phyloP scores from a whole-genome alignment of 371 early-diverging fungal species.

The Mucor velutinosus region DNA sequence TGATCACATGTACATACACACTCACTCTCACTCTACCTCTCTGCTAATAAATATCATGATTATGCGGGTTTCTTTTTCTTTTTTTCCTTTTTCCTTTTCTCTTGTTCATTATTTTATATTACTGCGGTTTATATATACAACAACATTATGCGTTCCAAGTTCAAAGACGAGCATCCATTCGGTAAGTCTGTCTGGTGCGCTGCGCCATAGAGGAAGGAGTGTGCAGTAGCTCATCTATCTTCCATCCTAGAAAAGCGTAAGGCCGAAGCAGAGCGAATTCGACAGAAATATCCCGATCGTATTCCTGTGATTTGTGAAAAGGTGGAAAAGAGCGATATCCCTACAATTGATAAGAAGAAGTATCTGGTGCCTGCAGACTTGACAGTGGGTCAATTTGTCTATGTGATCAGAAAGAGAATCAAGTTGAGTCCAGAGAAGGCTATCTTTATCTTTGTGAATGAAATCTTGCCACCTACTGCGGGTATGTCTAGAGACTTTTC shows the following conservation, averaged over 20 bases:
- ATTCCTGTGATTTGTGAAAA: constrained; percentile 97
- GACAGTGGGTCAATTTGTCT: constrained; percentile 97
- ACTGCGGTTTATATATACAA: constrained; percentile 10
- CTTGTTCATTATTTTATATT: constrained; percentile 9
- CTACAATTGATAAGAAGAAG: constrained; percentile 97
- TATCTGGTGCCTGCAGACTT: constrained; percentile 96
- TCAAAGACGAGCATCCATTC: constrained; percentile 96
- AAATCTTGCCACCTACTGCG: constrained; percentile 89
- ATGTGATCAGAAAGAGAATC: constrained; percentile 93
- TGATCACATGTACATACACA: constrained; percentile 10
- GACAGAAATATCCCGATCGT: constrained; percentile 96
- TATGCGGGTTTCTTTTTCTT: constrained; percentile 12
- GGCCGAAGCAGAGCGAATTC: constrained; percentile 94
- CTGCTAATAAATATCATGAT: constrained; percentile 1
- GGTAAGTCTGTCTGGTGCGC: constrained; percentile 57
- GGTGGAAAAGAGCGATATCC: constrained; percentile 94
- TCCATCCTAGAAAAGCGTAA: constrained; percentile 83
- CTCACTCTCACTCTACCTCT: not conserved
- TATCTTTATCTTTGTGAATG: constrained; percentile 97
- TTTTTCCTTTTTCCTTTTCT: constrained; percentile 5
- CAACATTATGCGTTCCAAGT: constrained; percentile 82
- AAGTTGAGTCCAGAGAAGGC: constrained; percentile 95
- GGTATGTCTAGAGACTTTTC: constrained; percentile 26
- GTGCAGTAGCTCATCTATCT: not conserved
- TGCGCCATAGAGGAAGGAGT: not conserved